phyloP scores from a whole-genome alignment of 345 rosid genomes.

The Rhodamnia rubescens region DNA sequence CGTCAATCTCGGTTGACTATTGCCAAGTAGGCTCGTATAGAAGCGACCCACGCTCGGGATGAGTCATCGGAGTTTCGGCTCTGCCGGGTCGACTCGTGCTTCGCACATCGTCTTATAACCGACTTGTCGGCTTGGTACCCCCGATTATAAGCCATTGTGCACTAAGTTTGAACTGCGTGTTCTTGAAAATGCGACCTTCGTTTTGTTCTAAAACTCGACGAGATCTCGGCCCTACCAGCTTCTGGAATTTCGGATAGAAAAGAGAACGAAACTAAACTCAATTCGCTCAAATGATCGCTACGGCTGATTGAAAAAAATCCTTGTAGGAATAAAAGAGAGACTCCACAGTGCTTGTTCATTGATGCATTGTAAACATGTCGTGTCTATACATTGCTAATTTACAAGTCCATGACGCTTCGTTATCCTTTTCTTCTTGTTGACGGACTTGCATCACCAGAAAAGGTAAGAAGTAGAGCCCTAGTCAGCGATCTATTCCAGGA shows the following conservation, averaged over 20 bases:
- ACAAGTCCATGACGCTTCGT: not conserved
- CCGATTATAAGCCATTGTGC: too few species aligned
- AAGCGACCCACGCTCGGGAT: too few species aligned
- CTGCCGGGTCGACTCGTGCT: too few species aligned
- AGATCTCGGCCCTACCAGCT: not conserved
- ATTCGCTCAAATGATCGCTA: not conserved
- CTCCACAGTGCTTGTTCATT: not conserved
- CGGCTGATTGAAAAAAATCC: not conserved
- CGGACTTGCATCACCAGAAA: not conserved
- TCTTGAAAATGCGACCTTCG: not conserved
- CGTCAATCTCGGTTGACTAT: too few species aligned
- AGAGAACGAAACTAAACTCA: not conserved
- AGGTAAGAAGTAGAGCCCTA: not conserved
- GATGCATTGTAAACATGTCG: not conserved
- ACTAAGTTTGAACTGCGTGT: rapidly evolving
- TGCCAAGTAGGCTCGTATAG: too few species aligned
- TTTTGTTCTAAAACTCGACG: not conserved
- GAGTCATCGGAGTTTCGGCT: too few species aligned
- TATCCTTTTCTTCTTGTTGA: not conserved
- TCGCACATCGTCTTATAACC: too few species aligned
- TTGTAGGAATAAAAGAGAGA: not conserved
- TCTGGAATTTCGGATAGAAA: not conserved
- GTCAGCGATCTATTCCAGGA: not conserved
- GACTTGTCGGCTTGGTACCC: too few species aligned
- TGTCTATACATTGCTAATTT: not conserved